phyloP scores from a whole-genome alignment of 2,329 filamentous ascomycete species.

The Lecanicillium sp. region DNA sequence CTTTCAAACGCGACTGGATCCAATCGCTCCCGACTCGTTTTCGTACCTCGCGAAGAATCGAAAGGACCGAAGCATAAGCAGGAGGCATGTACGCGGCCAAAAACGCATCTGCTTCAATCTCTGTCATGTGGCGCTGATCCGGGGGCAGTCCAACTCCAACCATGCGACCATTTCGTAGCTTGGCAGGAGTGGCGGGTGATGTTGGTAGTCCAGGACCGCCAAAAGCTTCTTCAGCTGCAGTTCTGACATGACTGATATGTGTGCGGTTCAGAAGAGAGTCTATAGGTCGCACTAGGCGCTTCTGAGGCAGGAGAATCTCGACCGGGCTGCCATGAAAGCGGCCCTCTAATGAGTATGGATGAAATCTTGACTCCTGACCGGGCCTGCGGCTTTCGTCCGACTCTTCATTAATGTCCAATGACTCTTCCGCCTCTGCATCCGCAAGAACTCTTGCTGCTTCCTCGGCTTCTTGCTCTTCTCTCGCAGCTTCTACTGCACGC shows the following conservation, averaged over 20 bases:
- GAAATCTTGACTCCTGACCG: slow-evolving; percentile 42
- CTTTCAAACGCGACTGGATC: slow-evolving; percentile 55
- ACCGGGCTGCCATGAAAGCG: slow-evolving; percentile 64
- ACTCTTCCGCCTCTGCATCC: background rate
- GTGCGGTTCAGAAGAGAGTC: slow-evolving; percentile 57
- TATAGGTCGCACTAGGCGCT: slow-evolving; percentile 63
- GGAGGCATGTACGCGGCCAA: slow-evolving; percentile 62
- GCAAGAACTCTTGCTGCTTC: slow-evolving; percentile 16
- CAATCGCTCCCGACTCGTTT: slow-evolving; percentile 64
- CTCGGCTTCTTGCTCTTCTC: slow-evolving; percentile 22
- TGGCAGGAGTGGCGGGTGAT: slow-evolving; percentile 62
- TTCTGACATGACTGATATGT: slow-evolving; percentile 65
- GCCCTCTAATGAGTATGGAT: slow-evolving; percentile 67
- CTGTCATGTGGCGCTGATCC: slow-evolving; percentile 56
- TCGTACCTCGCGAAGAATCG: slow-evolving; percentile 63
- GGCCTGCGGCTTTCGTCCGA: background rate
- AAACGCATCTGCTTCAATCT: slow-evolving; percentile 69
- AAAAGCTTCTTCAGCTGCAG: slow-evolving; percentile 64
- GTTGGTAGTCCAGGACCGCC: slow-evolving; percentile 70
- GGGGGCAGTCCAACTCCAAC: slow-evolving; percentile 57
- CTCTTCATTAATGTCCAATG: slow-evolving; percentile 1
- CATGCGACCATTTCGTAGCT: slow-evolving; percentile 50
- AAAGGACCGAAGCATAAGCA: slow-evolving; percentile 59
- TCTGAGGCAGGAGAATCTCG: slow-evolving; percentile 66
- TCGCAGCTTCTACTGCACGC: slow-evolving; percentile 23